A percentile compares a stretch with the other conserved stretches of the same genome.
Conservation (phyloP, 2,329 filamentous ascomycete genomes). For the Exophiala sideris region DNA sequence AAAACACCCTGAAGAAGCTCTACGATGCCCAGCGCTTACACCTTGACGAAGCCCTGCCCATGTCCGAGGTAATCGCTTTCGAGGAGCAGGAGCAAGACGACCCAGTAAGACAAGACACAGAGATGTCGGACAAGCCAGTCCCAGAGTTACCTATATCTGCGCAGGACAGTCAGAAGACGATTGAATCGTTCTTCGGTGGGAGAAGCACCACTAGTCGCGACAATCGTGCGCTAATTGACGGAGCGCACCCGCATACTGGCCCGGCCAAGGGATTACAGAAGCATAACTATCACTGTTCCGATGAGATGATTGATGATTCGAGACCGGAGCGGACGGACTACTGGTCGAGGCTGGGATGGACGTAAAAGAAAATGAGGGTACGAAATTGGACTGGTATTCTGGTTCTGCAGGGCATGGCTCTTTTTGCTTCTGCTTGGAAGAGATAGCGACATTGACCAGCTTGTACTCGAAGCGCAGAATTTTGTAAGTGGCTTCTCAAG, state of each 20-base stretch:
- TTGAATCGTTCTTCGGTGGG: slow-evolving; percentile 21
- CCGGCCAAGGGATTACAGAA: too few relatives aligned
- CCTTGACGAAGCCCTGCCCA: slow-evolving; percentile 19
- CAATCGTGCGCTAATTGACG: background rate
- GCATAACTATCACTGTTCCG: too few relatives aligned
- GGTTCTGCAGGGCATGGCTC: too few relatives aligned
- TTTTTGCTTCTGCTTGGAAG: too few relatives aligned
- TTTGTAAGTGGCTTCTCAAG: too few relatives aligned
- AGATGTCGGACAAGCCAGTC: slow-evolving; percentile 10
- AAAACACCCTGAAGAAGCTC: slow-evolving; percentile 26
- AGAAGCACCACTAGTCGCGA: background rate
- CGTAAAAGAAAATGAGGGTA: too few relatives aligned
- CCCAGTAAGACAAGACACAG: slow-evolving; percentile 4
- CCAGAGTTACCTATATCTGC: slow-evolving; percentile 5
- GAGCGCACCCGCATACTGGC: background rate
- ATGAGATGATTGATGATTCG: too few relatives aligned
- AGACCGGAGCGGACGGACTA: too few relatives aligned
- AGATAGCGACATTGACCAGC: too few relatives aligned
- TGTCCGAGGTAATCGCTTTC: slow-evolving; percentile 9
- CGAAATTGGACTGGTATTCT: too few relatives aligned
- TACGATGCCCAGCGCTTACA: slow-evolving; percentile 25
- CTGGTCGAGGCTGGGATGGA: too few relatives aligned
- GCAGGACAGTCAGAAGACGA: slow-evolving; percentile 16
- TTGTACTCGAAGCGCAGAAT: too few relatives aligned
- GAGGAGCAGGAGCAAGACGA: background rate